Evolutionary conservation across 495 filamentous ascomycete species (phyloP), one percentile per base, ranked within the genome.

Genomic region (Usnea hakonensis): DNA sequence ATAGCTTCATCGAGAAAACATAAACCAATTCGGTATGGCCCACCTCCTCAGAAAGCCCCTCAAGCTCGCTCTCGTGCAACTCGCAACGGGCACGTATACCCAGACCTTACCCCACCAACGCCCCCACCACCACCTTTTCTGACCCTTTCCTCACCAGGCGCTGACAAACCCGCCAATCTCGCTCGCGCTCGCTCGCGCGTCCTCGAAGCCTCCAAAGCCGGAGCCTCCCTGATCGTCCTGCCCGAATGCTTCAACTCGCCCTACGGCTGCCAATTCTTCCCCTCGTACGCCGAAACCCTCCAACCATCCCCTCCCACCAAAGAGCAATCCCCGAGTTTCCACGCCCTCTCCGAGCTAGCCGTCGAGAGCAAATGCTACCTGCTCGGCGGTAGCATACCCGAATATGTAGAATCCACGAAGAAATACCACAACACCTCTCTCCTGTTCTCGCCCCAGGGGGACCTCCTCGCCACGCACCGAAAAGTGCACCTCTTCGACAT

Each of bases 401-500:
- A 98, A 69, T 78, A 85, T 32, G 82, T 82, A 46, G 70, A 75
- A 11, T 64, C 72, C 16, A 83, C 81, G 8, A 82, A 87, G 55
- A 91, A 89, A 67, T 90, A 91, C 75, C 95, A 93, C 79, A 98
- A 98, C 74, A 97, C 94, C 11, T 87, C 81, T 10, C 80, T 98
- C 37, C 85, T 88, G 2, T 98, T 98, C 74, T 81, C 77, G 16
- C 91, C 91, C 0, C 67, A 80, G 2, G 94, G 94, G 1, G 71
- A 79, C 11, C 78, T 97, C n/a, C 79, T 97, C 13, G 90, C 86
- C 5, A 89, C 84, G 3, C 92, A 99, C 71, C 85, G 94, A 64
- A 99, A 99, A 73, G 83, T 94, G 23, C 94, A 99, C 72, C 81
- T 99, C n/a, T 99, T 99, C 76, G 94, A 99, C 76, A 99, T 99